Base-by-base conservation (phyloP, 768 basidiomycete species). In the Pulveroboletus sp. region DNA sequence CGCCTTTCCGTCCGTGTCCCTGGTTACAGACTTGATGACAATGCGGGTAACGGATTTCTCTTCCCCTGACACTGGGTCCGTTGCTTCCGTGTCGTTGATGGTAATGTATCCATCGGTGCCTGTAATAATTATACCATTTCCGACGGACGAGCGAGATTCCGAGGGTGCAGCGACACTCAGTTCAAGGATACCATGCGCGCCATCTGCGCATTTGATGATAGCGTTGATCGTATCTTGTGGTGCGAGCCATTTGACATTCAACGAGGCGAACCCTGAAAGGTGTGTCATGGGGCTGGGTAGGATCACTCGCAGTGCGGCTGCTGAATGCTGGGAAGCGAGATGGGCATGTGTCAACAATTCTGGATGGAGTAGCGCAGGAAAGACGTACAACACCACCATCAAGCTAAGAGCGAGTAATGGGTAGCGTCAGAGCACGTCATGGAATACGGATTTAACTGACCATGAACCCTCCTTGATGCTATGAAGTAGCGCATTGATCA, bases 381-480 rank as follows among this genome's bases (percentile, higher is more conserved):
- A 39, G 31, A 75, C 81, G 57, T 67, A 86, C 82, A 27, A 90
- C 89, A 50, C 87, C 90, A 14, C 85, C 83, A 59, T 92, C 88
- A 13, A 90, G 80, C 78, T 91, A 62, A 27, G 56, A 7, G 8
- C 27, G 20, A n/a, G 40, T 19, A 23, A 51, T 14, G 27, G 46
- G 21, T 44, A 50, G 21, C 19, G 25, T 53, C 13, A 35, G 19
- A 25, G 41, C 32, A 50, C 32, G 34, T 7, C 17, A 5, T 17
- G 36, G 10, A 3, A 20, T 63, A 27, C 2, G 11, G n/a, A 10
- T 20, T 20, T 8, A 38, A 63, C 86, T 71, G 56, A 90, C 84
- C 71, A 92, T 58, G 71, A 91, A 94, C 27, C 89, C 90, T 34
- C 87, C 87, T 72, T 87, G 85, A 58, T 86, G 85, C 82, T 87